Percentiles rank a stretch among this genome's conserved stretches.
phyloP scores from a whole-genome alignment of 2,329 filamentous ascomycete genomes.

The Xylaria digitata region DNA sequence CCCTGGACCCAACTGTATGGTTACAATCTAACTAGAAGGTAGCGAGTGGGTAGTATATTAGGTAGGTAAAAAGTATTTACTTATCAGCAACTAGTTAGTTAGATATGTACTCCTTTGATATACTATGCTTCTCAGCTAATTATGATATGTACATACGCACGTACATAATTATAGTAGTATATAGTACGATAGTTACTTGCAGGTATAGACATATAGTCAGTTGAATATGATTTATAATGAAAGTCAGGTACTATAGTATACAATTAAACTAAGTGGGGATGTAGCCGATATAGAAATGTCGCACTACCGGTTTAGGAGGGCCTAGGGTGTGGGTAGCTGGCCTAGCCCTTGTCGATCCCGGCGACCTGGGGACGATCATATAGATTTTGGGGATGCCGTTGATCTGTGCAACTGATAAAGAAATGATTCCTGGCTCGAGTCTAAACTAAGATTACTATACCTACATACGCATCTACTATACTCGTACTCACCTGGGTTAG shows the following conservation, averaged over 20 bases:
- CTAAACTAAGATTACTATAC: constrained; percentile 14
- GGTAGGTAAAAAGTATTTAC: no score
- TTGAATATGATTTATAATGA: no score
- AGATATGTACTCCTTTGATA: no score
- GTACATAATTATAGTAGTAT: no score
- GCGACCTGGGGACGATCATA: constrained; percentile 27
- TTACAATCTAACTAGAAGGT: no score
- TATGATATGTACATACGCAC: no score
- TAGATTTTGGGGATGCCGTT: constrained; percentile 14
- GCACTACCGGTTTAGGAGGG: not conserved
- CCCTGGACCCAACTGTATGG: no score
- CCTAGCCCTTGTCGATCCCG: constrained; percentile 5
- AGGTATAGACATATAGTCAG: not conserved
- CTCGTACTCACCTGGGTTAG: no score
- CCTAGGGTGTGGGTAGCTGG: not conserved
- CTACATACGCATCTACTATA: not conserved
- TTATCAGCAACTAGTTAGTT: no score
- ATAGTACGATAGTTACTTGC: not conserved
- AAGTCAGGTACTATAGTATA: no score
- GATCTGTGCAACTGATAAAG: constrained; percentile 8
- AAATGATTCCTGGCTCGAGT: not conserved
- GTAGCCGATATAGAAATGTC: not conserved
- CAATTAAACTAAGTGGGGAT: not conserved
- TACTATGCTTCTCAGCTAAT: no score
- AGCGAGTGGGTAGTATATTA: no score